Conservation (phyloP, 2,329 filamentous ascomycete species). For the Parastagonospora nodorum region DNA sequence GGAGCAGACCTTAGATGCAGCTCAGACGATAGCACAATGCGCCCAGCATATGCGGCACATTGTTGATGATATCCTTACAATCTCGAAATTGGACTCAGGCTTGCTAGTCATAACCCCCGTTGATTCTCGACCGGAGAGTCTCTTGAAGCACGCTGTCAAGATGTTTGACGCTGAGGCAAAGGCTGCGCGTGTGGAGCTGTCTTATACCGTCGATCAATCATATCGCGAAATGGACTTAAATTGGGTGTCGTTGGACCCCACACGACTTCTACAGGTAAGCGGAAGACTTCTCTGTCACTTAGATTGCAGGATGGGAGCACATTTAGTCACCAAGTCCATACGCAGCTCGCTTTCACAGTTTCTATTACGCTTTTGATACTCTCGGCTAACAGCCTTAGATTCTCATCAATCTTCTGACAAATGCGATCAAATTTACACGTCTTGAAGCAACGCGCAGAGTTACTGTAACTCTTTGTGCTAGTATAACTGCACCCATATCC, state of each 20-base stretch:
- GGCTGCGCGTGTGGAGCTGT: slow-evolving; percentile 33
- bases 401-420: slow-evolving; percentile 49
- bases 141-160: slow-evolving; percentile 40
- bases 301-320: background rate
- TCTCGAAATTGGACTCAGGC: slow-evolving; percentile 52
- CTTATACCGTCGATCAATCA: slow-evolving; percentile 41
- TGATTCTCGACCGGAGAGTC: slow-evolving; percentile 40
- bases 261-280: slow-evolving; percentile 46
- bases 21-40: slow-evolving; percentile 51
- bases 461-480: slow-evolving; percentile 45
- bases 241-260: slow-evolving; percentile 50
- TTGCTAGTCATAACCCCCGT: slow-evolving; percentile 50
- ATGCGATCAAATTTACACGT: slow-evolving; percentile 53
- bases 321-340: too few species aligned
- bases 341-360: too few species aligned
- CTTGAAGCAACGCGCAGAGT: slow-evolving; percentile 41
- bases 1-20: slow-evolving; percentile 38
- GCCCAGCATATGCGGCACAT: slow-evolving; percentile 53
- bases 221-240: slow-evolving; percentile 44
- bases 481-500: slow-evolving; percentile 33
- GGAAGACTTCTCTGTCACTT: background rate
- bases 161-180: slow-evolving; percentile 47
- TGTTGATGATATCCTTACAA: slow-evolving; percentile 54
- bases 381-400: slow-evolving; percentile 1
- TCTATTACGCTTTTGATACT: too few species aligned